Base-by-base conservation (phyloP, 495 filamentous ascomycete genomes). In the Aspergillus diversus region DNA sequence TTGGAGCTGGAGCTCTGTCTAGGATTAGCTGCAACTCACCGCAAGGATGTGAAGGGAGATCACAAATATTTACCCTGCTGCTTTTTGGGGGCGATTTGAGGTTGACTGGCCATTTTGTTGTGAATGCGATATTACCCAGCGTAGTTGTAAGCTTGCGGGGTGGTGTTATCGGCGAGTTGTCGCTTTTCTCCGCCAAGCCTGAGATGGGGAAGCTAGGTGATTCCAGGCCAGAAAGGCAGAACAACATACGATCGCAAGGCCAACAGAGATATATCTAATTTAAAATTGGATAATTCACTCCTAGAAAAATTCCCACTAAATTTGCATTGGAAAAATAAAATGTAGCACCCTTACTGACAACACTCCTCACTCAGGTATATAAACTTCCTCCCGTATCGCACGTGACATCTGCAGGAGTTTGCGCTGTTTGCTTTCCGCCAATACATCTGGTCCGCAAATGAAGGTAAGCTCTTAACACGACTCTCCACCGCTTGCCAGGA, bases 1-100 rank as follows among this genome's bases (percentile, higher is more conserved):
- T 71, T 97, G 93, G 62, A 84, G 74, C 77, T 99, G 95, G 64
- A 99, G 89, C 78, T 99, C 95, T 97, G 74, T 34, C 35, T 64
- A 35, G 33, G 31, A 54, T 66, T 59, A 63, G 66, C 56, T 39
- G 69, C 34, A 48, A 67, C 33, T 49, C 66, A 68, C 63, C 66
- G 57, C 16, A 37, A 49, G 7, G 39, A 33, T 56, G 46, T 35
- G 63, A 35, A 35, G 60, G 75, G 33, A 77, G 33, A 37, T 9
- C 5, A 17, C 4, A 66, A 39, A 37, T 37, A 66, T 79, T 69
- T 71, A 93, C 93, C 93, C 85, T 97, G 93, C 79, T 95, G 91
- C 80, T 86, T 92, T 80, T 89, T 90, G 7, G 84, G 80, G 59
- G 75, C 79, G 49, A 83, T 69, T 64, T 84, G 80, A 59, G 72